A percentile compares a stretch with the other conserved stretches of the same genome.
These are phyloP conservation scores for Trebouxia gelatinosa DNA, from an alignment of 163 green algal genomes.

Conservation along the genomic window DNA sequence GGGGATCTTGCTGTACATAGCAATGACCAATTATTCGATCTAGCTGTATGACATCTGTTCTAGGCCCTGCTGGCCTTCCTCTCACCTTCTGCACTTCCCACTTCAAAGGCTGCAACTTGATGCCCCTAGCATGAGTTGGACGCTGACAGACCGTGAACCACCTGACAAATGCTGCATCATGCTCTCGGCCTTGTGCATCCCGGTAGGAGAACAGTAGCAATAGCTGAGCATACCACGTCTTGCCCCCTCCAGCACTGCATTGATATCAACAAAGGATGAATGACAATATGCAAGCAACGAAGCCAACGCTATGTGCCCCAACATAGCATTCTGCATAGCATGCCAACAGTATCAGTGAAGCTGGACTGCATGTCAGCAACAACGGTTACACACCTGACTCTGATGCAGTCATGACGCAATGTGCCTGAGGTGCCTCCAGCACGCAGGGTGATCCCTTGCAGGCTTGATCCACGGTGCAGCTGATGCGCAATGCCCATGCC, in stretches of 20 bases:
- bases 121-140: conserved; percentile 4
- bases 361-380: no score
- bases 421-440: no score
- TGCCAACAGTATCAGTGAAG: no score
- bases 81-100: neutral
- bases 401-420: no score
- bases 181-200: neutral
- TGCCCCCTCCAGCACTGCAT: neutral
- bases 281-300: no score
- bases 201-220: conserved; percentile 1
- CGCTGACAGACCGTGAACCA: neutral
- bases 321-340: no score
- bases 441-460: no score
- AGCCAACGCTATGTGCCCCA: no score
- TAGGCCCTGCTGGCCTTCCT: neutral
- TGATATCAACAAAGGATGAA: no score
- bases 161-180: neutral
- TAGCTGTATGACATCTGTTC: neutral
- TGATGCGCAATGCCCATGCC: no score
- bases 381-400: no score
- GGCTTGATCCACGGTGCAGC: no score
- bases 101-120: conserved; percentile 3
- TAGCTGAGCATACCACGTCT: conserved; percentile 3
- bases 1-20: conserved; percentile 3
- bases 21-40: neutral